A percentile compares a stretch with the other conserved stretches of the same genome.
phyloP scores from a whole-genome alignment of 2,329 filamentous ascomycete genomes.

The Trichoderma oligosporum region DNA sequence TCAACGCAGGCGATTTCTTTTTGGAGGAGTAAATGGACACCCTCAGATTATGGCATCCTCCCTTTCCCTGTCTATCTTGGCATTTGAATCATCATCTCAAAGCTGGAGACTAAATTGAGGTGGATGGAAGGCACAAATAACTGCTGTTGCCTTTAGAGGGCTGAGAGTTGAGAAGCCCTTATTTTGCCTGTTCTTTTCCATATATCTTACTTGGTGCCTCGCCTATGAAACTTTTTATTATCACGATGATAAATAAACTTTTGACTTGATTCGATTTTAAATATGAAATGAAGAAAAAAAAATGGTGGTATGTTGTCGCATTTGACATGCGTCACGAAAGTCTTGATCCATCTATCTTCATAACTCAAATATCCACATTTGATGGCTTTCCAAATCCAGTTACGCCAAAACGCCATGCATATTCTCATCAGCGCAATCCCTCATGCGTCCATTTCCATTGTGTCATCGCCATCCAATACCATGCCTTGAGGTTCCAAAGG shows the following conservation, averaged over 20 bases:
- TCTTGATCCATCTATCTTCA: background rate
- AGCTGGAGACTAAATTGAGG: background rate
- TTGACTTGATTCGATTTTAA: no score
- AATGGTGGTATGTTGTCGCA: background rate
- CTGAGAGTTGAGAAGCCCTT: no score
- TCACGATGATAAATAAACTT: background rate
- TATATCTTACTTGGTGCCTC: no score
- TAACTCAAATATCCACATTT: conserved; percentile 10
- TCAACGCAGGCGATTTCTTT: no score
- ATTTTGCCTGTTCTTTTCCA: no score
- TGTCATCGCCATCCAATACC: conserved; percentile 75
- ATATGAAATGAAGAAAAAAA: background rate
- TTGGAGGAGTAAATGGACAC: no score
- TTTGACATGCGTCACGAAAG: background rate
- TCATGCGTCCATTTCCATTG: conserved; percentile 68
- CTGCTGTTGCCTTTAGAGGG: background rate
- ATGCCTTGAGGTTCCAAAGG: conserved; percentile 53
- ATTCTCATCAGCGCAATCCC: no score
- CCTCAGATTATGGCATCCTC: no score
- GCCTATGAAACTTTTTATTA: no score
- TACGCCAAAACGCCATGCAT: conserved; percentile 26
- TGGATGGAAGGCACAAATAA: background rate
- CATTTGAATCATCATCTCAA: no score
- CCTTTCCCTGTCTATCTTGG: no score
- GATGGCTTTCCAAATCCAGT: conserved; percentile 1